Evolutionary conservation across 768 basidiomycete species (phyloP), one percentile per base, ranked within the genome.

Genomic region (Leccinum ochraceum): DNA sequence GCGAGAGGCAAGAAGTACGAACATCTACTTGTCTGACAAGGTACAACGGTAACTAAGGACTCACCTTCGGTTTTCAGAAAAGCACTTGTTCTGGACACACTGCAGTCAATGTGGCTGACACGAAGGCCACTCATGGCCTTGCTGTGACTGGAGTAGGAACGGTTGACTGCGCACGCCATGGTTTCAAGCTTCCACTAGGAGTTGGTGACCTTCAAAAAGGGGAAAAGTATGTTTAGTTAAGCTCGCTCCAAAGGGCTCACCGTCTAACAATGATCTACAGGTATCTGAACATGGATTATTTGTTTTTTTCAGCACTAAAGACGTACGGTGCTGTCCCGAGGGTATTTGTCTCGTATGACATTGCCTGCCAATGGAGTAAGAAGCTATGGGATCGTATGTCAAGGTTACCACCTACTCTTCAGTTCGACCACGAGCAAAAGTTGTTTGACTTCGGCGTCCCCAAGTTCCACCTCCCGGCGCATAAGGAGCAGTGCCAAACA

Each of bases 401-500:
- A 28, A 51, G 20, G 3, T 30, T 62, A 0, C 57, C 54, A 6
- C 4, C 13, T 10, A 4, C 20, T 10, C n/a, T 50, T 13, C 24
- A 28, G 4, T n/a, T 50, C 49, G 10, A 13, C 14, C 22, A 50
- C 6, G 3, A 14, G 10, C 14, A 50, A 11, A 26, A 50, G 46
- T 8, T 5, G 22, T 17, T 50, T 10, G 28, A 6, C 7, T 2
- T 50, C 17, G 44, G 73, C 6, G 59, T 81, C 3, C 79, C 77
- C 0, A 75, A 75, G 42, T 78, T 77, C 58, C 80, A 82, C 30
- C 66, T 79, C 14, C 68, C 69, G 2, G 74, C 66, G 0, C 80
- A 81, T 50, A 63, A 66, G 1, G 32, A 64, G 0, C 24, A 60
- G 4, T 79, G 78, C 53, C 73, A 74, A 7, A 58, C 55, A 16